Percentiles rank a stretch among this genome's conserved stretches.
Conservation (phyloP, 2,329 filamentous ascomycete species). For the Rhinocladiella mackenziei region DNA sequence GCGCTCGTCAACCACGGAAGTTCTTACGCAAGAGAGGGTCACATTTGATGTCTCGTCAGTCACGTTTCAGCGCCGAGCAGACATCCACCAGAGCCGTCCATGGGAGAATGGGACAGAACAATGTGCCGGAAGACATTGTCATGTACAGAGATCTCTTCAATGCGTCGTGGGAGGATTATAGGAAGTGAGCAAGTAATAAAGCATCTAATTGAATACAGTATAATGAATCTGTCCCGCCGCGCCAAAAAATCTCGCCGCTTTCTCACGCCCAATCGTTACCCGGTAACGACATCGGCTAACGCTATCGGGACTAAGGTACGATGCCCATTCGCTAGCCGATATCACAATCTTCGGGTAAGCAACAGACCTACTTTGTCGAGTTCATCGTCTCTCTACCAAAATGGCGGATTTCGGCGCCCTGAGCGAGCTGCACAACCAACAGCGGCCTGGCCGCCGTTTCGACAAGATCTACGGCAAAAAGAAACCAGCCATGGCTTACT, state of each 20-base stretch:
- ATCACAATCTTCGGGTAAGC: slow-evolving; percentile 4
- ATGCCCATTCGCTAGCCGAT: slow-evolving; percentile 6
- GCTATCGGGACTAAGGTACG: slow-evolving; percentile 7
- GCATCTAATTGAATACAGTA: slow-evolving; percentile 2
- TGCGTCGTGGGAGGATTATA: slow-evolving; percentile 23
- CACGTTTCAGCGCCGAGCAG: too few relatives aligned
- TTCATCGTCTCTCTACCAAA: neutral
- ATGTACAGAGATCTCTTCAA: slow-evolving; percentile 21
- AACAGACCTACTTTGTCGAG: slow-evolving; percentile 6
- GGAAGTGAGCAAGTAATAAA: slow-evolving; percentile 8
- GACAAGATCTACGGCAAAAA: slow-evolving; percentile 29
- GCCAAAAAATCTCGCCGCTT: slow-evolving; percentile 6
- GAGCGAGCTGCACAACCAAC: slow-evolving; percentile 22
- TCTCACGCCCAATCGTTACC: slow-evolving; percentile 1
- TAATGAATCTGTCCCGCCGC: neutral
- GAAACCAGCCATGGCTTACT: slow-evolving; percentile 14
- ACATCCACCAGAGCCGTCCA: neutral
- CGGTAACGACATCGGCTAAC: slow-evolving; percentile 14
- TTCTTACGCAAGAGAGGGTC: too few relatives aligned
- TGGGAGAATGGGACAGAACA: neutral
- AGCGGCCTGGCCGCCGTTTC: slow-evolving; percentile 15
- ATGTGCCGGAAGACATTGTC: slow-evolving; percentile 11
- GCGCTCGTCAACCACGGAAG: too few relatives aligned
- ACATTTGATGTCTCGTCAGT: too few relatives aligned
- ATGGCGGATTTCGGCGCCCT: slow-evolving; percentile 21